Conservation (phyloP, 1,139 yeast species). For the Saccharomyces hybrid region DNA sequence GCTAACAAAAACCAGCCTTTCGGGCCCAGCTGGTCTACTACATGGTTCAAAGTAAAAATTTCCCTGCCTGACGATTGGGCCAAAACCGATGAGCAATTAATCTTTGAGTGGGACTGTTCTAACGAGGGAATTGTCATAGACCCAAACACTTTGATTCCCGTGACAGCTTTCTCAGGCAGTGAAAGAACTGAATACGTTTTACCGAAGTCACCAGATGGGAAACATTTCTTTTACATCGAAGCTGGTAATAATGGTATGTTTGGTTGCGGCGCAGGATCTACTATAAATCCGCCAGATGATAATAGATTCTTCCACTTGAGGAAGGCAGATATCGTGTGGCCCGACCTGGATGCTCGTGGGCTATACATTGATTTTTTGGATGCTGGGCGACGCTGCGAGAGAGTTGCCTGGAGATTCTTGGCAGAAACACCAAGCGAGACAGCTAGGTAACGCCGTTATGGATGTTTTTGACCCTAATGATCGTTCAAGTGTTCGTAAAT, state of each 20-base stretch:
- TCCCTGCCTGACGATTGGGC: conserved; percentile 58
- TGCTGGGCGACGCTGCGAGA: conserved; percentile 83
- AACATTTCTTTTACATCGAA: conserved; percentile 59
- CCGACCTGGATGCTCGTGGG: conserved; percentile 72
- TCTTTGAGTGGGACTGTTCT: conserved; percentile 79
- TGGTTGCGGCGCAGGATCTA: conserved; percentile 64
- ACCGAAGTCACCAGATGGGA: conserved; percentile 40
- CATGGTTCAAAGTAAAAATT: conserved; percentile 74
- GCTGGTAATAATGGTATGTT: conserved; percentile 93
- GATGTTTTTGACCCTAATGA: conserved; percentile 60
- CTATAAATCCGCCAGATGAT: conserved; percentile 58
- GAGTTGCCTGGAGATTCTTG: conserved; percentile 67
- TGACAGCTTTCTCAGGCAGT: conserved; percentile 84
- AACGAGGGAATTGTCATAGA: conserved; percentile 79
- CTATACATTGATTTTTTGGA: conserved; percentile 80
- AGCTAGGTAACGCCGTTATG: conserved; percentile 71
- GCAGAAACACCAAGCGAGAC: conserved; percentile 81
- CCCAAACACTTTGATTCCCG: conserved; percentile 50
- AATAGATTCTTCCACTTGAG: conserved; percentile 61
- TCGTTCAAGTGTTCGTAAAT: conserved; percentile 42
- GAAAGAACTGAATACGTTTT: conserved; percentile 69
- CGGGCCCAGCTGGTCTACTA: conserved; percentile 96
- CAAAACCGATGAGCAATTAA: conserved; percentile 41
- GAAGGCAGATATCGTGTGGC: conserved; percentile 72
- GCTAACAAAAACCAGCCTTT: conserved; percentile 67